A percentile compares a stretch with the other conserved stretches of the same genome.
These are phyloP conservation scores for Acanthamoeba castellanii DNA, from an alignment of 208 protist genomes.

Conservation along the genomic window DNA sequence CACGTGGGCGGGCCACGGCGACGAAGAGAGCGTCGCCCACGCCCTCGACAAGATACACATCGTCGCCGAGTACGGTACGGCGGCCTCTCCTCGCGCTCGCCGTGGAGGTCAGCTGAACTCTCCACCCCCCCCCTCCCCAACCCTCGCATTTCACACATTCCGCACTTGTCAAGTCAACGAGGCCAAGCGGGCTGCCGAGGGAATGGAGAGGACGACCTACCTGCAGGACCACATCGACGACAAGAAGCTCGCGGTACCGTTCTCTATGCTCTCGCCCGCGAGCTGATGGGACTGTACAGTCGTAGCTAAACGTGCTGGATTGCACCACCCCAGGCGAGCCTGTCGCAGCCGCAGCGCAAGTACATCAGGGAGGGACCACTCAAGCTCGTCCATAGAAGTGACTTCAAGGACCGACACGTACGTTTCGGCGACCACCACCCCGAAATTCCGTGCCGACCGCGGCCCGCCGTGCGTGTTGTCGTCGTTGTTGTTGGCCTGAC, in stretches of 20 bases:
- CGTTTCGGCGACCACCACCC: background rate
- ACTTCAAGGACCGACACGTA: constrained; percentile 39
- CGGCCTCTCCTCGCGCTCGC: background rate
- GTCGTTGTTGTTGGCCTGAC: no score
- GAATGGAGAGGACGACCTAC: constrained; percentile 16
- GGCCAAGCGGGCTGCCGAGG: constrained; percentile 27
- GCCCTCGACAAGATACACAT: constrained; percentile 28
- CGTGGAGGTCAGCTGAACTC: no score
- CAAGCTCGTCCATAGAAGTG: background rate
- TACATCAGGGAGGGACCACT: constrained; percentile 17
- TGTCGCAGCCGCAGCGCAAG: background rate
- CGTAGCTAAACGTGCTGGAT: background rate
- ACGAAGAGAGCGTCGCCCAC: constrained; percentile 18
- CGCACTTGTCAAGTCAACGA: constrained; percentile 41
- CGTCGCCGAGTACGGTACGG: constrained; percentile 14
- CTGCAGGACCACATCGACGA: constrained; percentile 21
- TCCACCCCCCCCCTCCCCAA: no score
- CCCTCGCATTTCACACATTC: no score
- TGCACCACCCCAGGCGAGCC: background rate
- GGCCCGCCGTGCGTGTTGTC: no score
- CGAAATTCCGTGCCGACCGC: no score
- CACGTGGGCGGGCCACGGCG: constrained; percentile 2
- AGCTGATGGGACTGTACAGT: background rate
- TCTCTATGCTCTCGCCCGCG: background rate
- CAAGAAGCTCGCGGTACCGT: constrained; percentile 5